Evolutionary conservation across 495 filamentous ascomycete genomes (phyloP), one percentile per base, ranked within the genome.

Genomic region (Neurospora sp.): DNA sequence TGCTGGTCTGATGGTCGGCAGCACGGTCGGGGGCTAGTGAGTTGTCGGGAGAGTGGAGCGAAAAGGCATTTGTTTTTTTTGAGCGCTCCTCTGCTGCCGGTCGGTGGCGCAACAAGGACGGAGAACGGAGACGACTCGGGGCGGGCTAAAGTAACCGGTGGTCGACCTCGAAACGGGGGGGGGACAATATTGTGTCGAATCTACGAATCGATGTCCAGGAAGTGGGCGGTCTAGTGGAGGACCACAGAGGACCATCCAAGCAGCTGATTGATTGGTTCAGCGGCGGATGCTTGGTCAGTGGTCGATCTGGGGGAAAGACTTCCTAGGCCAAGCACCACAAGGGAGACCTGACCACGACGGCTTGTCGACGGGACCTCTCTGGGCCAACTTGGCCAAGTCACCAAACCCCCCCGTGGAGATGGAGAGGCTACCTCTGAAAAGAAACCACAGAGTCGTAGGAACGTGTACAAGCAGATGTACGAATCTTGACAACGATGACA

Each of bases 91-190:
- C 6, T 12, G 54, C 54, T 62, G 54, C 54, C 27, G 20, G 42
- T 54, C 37, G 72, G 80, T 80, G 80, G 80, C 79, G 80, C 79
- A 79, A 80, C 35, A n/a, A 69, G 27, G 23, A 54, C 41, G 27
- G 41, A 54, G 41, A 49, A 49, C 71, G 40, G 27, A 54, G 31
- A 14, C 73, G 76, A 76, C 75, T 78, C 72, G 77, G 78, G 75
- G 71, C 70, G 78, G 75, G 71, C 70, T 73, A 73, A 76, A 62
- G 54, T 31, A 62, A 62, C 54, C 54, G 54, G 54, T 62, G 12
- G 54, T 62, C 12, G 54, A 62, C 54, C 54, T 62, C 54, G 54
- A 62, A 62, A 62, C 54, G 54, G 27, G 23, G 23, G 23, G 23
- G 49, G 23, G 27, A 62, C 27, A 62, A 62, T 35, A 62, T 35